Evolutionary conservation across 306 rosid species (phyloP).

Genomic region (Macrotyloma uniflorum): DNA sequence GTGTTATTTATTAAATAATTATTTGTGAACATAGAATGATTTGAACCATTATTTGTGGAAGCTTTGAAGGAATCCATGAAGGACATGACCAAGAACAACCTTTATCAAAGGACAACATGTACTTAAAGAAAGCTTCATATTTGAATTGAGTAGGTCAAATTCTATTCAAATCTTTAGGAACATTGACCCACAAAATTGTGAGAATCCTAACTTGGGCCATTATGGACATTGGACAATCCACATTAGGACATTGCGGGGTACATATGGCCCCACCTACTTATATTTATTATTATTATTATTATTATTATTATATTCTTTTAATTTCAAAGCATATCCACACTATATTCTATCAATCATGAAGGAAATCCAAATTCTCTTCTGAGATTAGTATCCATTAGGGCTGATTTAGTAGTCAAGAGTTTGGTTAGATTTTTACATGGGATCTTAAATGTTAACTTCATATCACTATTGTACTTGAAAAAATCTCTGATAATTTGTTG

Average conservation of each 20-base stretch:
- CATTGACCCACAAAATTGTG: background rate
- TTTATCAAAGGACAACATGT: background rate
- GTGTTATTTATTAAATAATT: too few relatives aligned
- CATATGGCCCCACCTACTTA: background rate
- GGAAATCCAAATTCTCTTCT: too few relatives aligned
- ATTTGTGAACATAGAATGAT: too few relatives aligned
- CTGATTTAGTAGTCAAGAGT: too few relatives aligned
- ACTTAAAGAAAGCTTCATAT: background rate
- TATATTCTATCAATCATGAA: too few relatives aligned
- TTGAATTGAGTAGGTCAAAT: background rate
- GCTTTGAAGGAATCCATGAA: background rate
- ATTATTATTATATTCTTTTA: background rate
- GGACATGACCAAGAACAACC: background rate
- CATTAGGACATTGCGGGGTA: background rate
- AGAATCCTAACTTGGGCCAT: background rate
- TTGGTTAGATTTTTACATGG: too few relatives aligned
- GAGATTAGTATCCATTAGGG: too few relatives aligned
- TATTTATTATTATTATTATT: too few relatives aligned
- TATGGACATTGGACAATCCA: constrained; percentile 10
- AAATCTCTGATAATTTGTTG: too few relatives aligned
- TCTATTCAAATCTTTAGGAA: background rate
- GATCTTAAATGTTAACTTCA: too few relatives aligned
- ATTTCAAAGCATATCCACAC: background rate
- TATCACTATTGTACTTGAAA: too few relatives aligned
- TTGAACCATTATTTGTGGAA: background rate